phyloP scores from a whole-genome alignment of 2,329 filamentous ascomycete genomes.

The Nannizziopsis arthrosporioides region DNA sequence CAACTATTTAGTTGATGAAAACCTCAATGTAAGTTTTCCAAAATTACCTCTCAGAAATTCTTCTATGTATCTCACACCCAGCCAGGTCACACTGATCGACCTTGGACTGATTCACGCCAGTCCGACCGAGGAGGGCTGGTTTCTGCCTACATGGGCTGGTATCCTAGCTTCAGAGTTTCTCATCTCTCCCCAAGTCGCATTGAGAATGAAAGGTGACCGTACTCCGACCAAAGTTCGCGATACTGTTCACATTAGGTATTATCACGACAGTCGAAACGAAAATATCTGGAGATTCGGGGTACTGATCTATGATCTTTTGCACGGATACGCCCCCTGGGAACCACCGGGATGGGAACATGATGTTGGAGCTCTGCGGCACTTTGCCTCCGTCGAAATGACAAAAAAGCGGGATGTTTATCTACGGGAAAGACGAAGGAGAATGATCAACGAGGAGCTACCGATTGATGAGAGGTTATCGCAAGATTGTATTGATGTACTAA shows the following conservation, averaged over 20 bases:
- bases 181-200: slow-evolving; percentile 20
- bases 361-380: slow-evolving; percentile 1
- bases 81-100: slow-evolving; percentile 20
- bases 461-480: slow-evolving; percentile 22
- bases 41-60: too few species aligned
- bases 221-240: background rate
- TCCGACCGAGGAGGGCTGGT: slow-evolving; percentile 6
- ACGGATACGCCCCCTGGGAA: slow-evolving; percentile 27
- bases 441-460: slow-evolving; percentile 20
- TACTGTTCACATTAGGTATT: background rate
- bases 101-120: slow-evolving; percentile 19
- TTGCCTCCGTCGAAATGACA: slow-evolving; percentile 4
- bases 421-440: slow-evolving; percentile 17
- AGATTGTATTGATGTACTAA: slow-evolving; percentile 24
- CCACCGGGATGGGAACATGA: slow-evolving; percentile 13
- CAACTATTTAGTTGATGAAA: slow-evolving; percentile 23
- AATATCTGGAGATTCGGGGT: slow-evolving; percentile 23
- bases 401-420: slow-evolving; percentile 4
- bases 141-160: background rate
- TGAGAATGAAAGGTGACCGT: slow-evolving; percentile 7
- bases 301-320: slow-evolving; percentile 23
- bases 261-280: slow-evolving; percentile 16
- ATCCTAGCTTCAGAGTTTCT: slow-evolving; percentile 22
- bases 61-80: too few species aligned
- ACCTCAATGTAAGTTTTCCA: slow-evolving; percentile 20